phyloP scores from a whole-genome alignment of 2,329 filamentous ascomycete genomes.

The Pseudocercospora fuligena region DNA sequence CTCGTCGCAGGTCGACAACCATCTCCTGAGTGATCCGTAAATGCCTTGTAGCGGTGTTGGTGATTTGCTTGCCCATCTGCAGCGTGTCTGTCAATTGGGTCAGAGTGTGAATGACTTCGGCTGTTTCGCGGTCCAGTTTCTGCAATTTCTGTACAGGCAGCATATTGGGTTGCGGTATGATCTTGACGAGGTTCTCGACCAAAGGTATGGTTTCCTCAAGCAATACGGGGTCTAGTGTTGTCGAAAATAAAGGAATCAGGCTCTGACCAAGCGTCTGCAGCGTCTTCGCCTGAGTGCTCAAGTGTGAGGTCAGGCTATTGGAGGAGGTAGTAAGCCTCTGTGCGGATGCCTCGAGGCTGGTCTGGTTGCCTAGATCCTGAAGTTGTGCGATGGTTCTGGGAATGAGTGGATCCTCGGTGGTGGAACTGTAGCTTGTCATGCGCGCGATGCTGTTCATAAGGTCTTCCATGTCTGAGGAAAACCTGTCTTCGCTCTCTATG shows the following conservation, averaged over 20 bases:
- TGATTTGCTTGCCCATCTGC: slow-evolving; percentile 91
- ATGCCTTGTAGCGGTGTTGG: slow-evolving; percentile 77
- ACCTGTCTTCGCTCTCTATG: slow-evolving; percentile 36
- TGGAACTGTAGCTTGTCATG: slow-evolving; percentile 38
- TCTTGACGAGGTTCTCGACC: slow-evolving; percentile 66
- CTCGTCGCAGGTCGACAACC: slow-evolving; percentile 80
- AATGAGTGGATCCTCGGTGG: slow-evolving; percentile 40
- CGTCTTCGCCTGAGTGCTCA: slow-evolving; percentile 75
- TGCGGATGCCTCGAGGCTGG: slow-evolving; percentile 39
- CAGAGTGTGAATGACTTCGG: slow-evolving; percentile 76
- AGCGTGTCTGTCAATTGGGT: slow-evolving; percentile 87
- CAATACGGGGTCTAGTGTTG: slow-evolving; percentile 66
- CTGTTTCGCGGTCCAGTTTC: slow-evolving; percentile 68
- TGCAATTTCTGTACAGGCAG: slow-evolving; percentile 70
- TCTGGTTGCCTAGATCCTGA: slow-evolving; percentile 43
- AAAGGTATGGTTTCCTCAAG: slow-evolving; percentile 73
- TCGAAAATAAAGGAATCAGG: slow-evolving; percentile 64
- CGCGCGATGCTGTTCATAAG: slow-evolving; percentile 40
- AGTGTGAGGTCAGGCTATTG: slow-evolving; percentile 67
- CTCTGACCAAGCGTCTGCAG: slow-evolving; percentile 72
- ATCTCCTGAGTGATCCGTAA: slow-evolving; percentile 83
- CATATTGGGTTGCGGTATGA: slow-evolving; percentile 69
- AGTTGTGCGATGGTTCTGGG: slow-evolving; percentile 38
- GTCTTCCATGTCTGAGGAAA: slow-evolving; percentile 49
- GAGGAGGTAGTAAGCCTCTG: slow-evolving; percentile 42